Evolutionary conservation across 1,284 basidiomycete genomes (phyloP).

Genomic region (Cerrena zonata): DNA sequence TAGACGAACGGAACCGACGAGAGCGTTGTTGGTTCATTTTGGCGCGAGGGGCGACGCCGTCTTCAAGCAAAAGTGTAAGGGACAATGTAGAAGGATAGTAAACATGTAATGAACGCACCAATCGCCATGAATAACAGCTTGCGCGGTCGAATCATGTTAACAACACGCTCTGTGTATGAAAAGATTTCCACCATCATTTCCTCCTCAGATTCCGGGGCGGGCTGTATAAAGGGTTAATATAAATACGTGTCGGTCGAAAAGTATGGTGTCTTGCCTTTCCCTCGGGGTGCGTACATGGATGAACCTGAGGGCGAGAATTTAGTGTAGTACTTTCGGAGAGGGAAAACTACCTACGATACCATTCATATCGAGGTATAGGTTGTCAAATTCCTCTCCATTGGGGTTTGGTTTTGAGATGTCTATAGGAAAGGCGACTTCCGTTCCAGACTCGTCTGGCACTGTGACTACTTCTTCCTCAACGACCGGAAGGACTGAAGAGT

Average conservation of each 20-base stretch:
- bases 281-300: conserved; percentile 98
- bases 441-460: conserved; percentile 64
- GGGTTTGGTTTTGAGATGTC: conserved; percentile 85
- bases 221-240: conserved; percentile 44
- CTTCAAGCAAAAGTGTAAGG: conserved; percentile 37
- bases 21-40: conserved; percentile 99
- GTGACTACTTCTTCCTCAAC: conserved; percentile 76
- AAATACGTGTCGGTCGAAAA: conserved; percentile 4
- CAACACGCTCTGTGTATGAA: conserved; percentile 93
- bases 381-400: conserved; percentile 95
- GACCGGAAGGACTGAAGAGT: conserved; percentile 63
- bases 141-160: conserved; percentile 93
- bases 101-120: conserved; percentile 43
- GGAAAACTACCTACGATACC: conserved; percentile 57
- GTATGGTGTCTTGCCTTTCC: conserved; percentile 59
- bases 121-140: conserved; percentile 98
- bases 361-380: conserved; percentile 92
- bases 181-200: conserved; percentile 99
- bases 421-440: conserved; percentile 69
- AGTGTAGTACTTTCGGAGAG: conserved; percentile 1
- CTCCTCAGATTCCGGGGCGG: conserved; percentile 93
- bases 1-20: conserved; percentile 88
- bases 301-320: conserved; percentile 54
- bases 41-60: conserved; percentile 95
- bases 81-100: neutral